Conservation (phyloP, 495 filamentous ascomycete genomes). For the Lophiostoma macrostomum region DNA sequence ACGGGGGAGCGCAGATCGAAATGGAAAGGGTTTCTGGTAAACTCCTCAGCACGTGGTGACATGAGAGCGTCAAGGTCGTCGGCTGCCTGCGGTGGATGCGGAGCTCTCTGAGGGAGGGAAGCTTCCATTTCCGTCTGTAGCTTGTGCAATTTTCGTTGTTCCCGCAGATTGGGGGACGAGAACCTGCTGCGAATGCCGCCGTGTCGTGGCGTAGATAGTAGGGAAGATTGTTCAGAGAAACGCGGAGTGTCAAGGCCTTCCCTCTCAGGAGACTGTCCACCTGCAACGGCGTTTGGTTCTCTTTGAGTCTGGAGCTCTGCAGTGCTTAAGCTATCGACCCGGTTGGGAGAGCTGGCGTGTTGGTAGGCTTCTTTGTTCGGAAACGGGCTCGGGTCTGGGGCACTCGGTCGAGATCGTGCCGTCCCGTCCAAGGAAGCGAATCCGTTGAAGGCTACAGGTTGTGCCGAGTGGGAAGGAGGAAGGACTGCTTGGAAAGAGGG, state of each 20-base stretch:
- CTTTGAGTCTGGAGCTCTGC: too few relatives aligned
- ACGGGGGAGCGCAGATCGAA: slow-evolving; percentile 16
- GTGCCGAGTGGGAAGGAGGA: slow-evolving; percentile 23
- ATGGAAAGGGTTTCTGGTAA: slow-evolving; percentile 46
- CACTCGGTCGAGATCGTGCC: slow-evolving; percentile 7
- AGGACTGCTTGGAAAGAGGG: slow-evolving; percentile 30
- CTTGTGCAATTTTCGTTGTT: slow-evolving; percentile 39
- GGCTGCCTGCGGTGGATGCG: slow-evolving; percentile 10
- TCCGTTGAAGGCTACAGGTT: slow-evolving; percentile 23
- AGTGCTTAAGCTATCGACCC: too few relatives aligned
- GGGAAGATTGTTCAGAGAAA: slow-evolving; percentile 6
- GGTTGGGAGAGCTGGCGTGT: neutral
- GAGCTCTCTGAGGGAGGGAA: slow-evolving; percentile 29
- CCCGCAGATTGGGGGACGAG: slow-evolving; percentile 38
- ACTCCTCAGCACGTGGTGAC: slow-evolving; percentile 44
- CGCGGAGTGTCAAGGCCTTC: neutral
- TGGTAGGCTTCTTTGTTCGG: neutral
- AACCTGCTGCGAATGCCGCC: slow-evolving; percentile 34
- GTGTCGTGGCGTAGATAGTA: slow-evolving; percentile 22
- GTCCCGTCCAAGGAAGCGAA: slow-evolving; percentile 29
- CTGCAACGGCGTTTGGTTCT: too few relatives aligned
- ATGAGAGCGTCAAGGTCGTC: slow-evolving; percentile 38
- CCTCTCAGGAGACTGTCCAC: neutral
- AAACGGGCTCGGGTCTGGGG: neutral
- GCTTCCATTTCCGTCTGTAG: slow-evolving; percentile 40